Conservation (phyloP, 2,329 filamentous ascomycete genomes). For the Alternaria triticina region DNA sequence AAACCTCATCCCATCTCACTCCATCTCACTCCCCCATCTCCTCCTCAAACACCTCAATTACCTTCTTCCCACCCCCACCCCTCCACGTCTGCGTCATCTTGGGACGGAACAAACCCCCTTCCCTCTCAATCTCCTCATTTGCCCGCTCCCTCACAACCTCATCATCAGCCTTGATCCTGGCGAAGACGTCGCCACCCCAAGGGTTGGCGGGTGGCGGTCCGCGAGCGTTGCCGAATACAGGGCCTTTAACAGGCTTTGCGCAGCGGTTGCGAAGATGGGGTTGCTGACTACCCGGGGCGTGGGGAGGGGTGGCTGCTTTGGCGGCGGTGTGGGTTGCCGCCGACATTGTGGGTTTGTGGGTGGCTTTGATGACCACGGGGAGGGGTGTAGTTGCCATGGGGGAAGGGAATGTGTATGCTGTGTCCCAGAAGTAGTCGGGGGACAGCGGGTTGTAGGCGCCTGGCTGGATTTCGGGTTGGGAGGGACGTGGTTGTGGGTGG, state of each 20-base stretch:
- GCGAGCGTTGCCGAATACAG: not conserved
- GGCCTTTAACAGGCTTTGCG: not conserved
- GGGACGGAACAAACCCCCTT: not conserved
- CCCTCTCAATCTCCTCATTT: not conserved
- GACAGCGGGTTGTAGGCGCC: not conserved
- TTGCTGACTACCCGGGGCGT: not conserved
- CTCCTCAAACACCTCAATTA: not conserved
- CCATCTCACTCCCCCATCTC: not conserved
- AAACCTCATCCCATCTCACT: not conserved
- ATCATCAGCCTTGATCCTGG: not conserved
- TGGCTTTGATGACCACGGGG: not conserved
- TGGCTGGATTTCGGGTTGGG: not conserved
- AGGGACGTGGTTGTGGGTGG: not conserved
- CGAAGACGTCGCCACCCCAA: not conserved
- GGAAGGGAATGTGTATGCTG: not conserved
- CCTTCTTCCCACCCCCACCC: not conserved
- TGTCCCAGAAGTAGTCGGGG: not conserved
- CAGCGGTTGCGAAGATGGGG: not conserved
- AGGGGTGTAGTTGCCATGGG: not conserved
- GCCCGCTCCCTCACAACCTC: not conserved
- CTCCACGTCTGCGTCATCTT: not conserved
- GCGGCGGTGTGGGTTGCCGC: not conserved
- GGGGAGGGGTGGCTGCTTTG: rapidly evolving
- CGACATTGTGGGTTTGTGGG: rapidly evolving
- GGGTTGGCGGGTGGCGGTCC: not conserved